Evolutionary conservation across 257 asterid species (phyloP), one percentile per base, ranked within the genome.

Genomic region (Galeopsis tetrahit): DNA sequence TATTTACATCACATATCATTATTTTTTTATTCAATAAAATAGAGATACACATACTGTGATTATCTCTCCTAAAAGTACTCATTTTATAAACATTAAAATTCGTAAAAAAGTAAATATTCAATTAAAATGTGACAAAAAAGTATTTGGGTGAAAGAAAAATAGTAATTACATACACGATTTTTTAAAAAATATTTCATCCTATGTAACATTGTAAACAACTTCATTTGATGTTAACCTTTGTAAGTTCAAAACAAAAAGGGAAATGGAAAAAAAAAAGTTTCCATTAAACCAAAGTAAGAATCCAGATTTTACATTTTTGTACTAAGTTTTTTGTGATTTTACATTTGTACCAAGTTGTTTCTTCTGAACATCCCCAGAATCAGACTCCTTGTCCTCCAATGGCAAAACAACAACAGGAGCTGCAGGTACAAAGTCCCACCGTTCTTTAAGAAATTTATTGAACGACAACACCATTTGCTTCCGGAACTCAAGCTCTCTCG

Each of bases 361-460:
- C 66, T 73, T 75, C 34, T 62, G 67, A 33, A 31, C 68, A 4
- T 72, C 64, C 39, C 68, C 75, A 5, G 86, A 67, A 58, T 81
- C 79, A 71, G 55, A 4, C 61, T 85, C 83, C 72, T 78, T 81
- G 52, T 73, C 82, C 86, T 88, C 84, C 2, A 74, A 85, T 2
- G 98, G 99, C 58, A 88, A 79, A 51, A 95, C 98, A 17, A 85
- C 91, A 38, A 95, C 99, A 6, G 98, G 95, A 60, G 97, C 85
- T 36, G 96, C 99, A 0, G 99, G 99, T 60, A 95, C 86, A 1
- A 88, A 78, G 40, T 86, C 88, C 99, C 99, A 95, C 2, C 97
- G 90, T 66, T 95, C 99, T 64, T 89, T 92, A 60, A 95, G 75
- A 53, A 92, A 75, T 68, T 74, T 81, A 66, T 15, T 86, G 81